Evolutionary conservation across 345 rosid species (phyloP).

Genomic region (Arabidopsis suecica): DNA sequence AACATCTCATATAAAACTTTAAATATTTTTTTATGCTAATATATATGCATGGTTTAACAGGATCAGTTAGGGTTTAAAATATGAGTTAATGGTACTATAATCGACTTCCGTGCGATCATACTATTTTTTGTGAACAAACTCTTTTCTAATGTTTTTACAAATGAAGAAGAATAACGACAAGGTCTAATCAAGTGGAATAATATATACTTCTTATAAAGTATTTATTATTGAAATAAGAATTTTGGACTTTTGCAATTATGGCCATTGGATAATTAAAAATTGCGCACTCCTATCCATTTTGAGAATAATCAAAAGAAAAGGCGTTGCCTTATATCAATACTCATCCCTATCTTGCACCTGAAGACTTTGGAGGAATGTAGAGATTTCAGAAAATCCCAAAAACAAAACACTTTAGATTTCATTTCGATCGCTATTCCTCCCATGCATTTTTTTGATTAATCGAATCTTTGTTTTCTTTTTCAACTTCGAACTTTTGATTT

Average conservation of each 20-base stretch:
- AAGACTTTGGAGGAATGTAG: slow-evolving; percentile 61
- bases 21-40: background rate
- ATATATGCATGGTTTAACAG: slow-evolving; percentile 1
- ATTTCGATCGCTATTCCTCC: slow-evolving; percentile 16
- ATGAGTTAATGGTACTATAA: slow-evolving; percentile 12
- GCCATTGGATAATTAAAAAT: slow-evolving; percentile 43
- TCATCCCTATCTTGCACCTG: slow-evolving; percentile 48
- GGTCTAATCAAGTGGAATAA: slow-evolving; percentile 42
- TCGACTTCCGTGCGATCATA: slow-evolving; percentile 20
- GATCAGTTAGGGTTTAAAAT: background rate
- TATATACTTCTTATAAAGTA: slow-evolving; percentile 5
- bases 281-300: slow-evolving; percentile 59
- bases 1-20: no score
- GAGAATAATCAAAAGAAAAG: slow-evolving; percentile 49
- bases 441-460: background rate
- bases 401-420: slow-evolving; percentile 26
- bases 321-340: slow-evolving; percentile 45
- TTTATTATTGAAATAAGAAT: slow-evolving; percentile 17
- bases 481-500: background rate
- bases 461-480: background rate
- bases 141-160: slow-evolving; percentile 30
- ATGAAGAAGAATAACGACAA: slow-evolving; percentile 40
- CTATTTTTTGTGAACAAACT: background rate
- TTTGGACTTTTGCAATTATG: slow-evolving; percentile 48
- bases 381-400: slow-evolving; percentile 19